Percentiles rank a stretch among this genome's conserved stretches.
phyloP scores from a whole-genome alignment of 2,329 filamentous ascomycete genomes.

The Colletotrichum zoysiae region DNA sequence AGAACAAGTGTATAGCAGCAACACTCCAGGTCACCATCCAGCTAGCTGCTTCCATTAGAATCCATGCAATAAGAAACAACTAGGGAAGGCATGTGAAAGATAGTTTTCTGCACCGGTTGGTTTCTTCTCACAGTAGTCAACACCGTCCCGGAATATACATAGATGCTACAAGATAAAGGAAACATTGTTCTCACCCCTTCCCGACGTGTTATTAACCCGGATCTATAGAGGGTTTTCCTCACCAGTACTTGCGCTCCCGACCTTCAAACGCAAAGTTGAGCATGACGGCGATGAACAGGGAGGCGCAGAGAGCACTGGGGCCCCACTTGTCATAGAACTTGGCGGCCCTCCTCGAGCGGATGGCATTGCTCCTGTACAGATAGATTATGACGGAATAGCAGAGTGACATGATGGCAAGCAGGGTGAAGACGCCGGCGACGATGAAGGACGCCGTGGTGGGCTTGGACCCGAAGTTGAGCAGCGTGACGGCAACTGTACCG shows the following conservation, averaged over 20 bases:
- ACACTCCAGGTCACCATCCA: neutral
- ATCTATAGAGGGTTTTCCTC: neutral
- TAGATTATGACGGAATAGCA: constrained; percentile 88
- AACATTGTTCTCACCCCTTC: neutral
- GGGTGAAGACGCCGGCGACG: constrained; percentile 82
- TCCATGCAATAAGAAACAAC: neutral
- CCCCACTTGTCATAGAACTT: constrained; percentile 93
- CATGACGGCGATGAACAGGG: constrained; percentile 79
- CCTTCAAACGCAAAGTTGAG: constrained; percentile 86
- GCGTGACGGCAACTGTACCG: constrained; percentile 84
- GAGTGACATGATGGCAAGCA: constrained; percentile 82
- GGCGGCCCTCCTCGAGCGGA: constrained; percentile 85
- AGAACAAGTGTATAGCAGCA: neutral
- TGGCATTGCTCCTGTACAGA: constrained; percentile 87
- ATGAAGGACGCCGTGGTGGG: constrained; percentile 71
- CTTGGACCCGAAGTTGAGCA: constrained; percentile 82
- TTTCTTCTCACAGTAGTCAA: neutral
- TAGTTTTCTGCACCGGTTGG: too few relatives aligned
- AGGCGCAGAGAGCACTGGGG: constrained; percentile 79
- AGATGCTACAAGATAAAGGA: neutral
- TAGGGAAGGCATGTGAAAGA: neutral
- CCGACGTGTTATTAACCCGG: neutral
- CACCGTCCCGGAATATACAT: constrained; percentile 3
- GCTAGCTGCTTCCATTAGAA: neutral
- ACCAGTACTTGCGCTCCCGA: constrained; percentile 70